These are phyloP conservation scores for Lachancea sp. DNA, from an alignment of 805 yeast genomes.

Conservation along the genomic window DNA sequence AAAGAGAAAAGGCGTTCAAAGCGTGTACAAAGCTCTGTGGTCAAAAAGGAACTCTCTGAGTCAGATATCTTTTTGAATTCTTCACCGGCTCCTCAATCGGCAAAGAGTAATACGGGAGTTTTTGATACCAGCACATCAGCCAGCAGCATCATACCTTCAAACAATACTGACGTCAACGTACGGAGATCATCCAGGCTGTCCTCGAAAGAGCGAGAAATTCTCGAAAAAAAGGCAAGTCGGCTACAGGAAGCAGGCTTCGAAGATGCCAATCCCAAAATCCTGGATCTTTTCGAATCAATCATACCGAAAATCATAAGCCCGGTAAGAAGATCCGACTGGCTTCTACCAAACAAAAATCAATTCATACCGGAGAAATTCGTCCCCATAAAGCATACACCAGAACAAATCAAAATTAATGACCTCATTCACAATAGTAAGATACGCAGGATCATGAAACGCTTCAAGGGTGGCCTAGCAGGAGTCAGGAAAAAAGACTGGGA, in stretches of 20 bases:
- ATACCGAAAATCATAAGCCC: conserved; percentile 28
- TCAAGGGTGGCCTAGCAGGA: conserved; percentile 33
- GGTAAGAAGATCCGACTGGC: conserved; percentile 32
- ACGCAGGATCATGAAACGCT: conserved; percentile 23
- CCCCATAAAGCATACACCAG: conserved; percentile 27
- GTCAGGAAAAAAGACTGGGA: conserved; percentile 21
- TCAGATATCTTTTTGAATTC: background rate
- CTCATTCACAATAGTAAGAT: conserved; percentile 22
- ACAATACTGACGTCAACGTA: conserved; percentile 10
- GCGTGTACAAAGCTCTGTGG: conserved; percentile 3
- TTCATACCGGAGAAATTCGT: conserved; percentile 31
- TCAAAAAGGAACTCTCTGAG: background rate
- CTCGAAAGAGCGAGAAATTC: conserved; percentile 12
- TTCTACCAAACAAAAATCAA: conserved; percentile 26
- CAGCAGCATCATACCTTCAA: conserved; percentile 10
- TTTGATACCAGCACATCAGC: conserved; percentile 9
- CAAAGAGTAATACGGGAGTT: background rate
- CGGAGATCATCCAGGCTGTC: conserved; percentile 26
- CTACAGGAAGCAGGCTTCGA: conserved; percentile 7
- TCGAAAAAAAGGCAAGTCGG: conserved; percentile 7
- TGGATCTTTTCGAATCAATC: conserved; percentile 26
- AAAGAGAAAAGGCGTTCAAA: conserved; percentile 6
- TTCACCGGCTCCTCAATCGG: background rate
- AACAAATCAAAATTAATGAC: conserved; percentile 29
- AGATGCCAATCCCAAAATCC: conserved; percentile 12